Base-by-base conservation (phyloP, 2,329 filamentous ascomycete genomes). In the Pochonia chlamydosporia region DNA sequence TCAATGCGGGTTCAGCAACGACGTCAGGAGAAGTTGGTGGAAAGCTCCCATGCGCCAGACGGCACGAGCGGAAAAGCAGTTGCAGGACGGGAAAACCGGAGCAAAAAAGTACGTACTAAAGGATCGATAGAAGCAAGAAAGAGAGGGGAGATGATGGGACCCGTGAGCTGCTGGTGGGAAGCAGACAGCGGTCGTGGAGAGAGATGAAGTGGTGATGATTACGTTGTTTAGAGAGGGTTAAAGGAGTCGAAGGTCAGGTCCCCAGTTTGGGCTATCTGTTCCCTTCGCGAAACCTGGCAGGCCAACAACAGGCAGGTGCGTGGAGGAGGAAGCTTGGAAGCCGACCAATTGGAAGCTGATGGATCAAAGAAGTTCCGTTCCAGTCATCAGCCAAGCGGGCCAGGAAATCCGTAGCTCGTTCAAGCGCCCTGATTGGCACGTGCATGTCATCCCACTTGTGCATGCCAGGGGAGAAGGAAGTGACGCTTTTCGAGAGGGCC, bases 31-130 rank as follows among this genome's bases (percentile, higher is more conserved):
- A 57, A 56, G 23, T 47, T 45, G 56, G 54, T 55, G 52, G 57
- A 59, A n/a, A 65, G 65, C 63, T 68, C 63, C 64, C 63, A 67
- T 66, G 63, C 63, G 64, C 65, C 60, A 54, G 52, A 58, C 60
- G 55, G 61, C 58, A 63, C 52, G 45, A 46, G 44, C 42, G 45
- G 53, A 30, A 46, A 48, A 44, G 49, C 46, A 39, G 35, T 16
- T 39, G 9, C 20, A 39, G 20, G 35, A 49, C 40, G 44, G 36
- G 43, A 41, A 46, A 44, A 41, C 18, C 18, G 50, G 39, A 14
- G 40, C 40, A 48, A 50, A 52, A 51, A 56, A 40, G 47, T 26
- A 46, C 40, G 36, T 40, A 31, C 49, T 44, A 50, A 51, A 51
- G 44, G 49, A 59, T 51, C 30, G 47, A 56, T 52, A 48, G 52